These are phyloP conservation scores for Fusarium azukiicola DNA, from an alignment of 2,329 filamentous ascomycete species.

Conservation along the genomic window DNA sequence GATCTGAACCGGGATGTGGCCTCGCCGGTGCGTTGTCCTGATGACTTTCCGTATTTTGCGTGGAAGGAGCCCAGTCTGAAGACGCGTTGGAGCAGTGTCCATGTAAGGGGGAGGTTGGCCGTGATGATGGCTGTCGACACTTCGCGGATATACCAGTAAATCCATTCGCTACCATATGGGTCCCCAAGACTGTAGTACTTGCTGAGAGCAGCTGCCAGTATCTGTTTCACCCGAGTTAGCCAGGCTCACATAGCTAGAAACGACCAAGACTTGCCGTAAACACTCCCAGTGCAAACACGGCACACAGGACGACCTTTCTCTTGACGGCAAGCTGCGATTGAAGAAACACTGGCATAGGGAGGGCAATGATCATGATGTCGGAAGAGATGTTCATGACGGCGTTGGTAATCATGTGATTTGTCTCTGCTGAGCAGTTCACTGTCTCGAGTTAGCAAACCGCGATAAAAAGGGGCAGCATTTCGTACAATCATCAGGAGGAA, in stretches of 20 bases:
- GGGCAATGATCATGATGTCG: constrained; percentile 77
- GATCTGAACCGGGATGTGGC: constrained; percentile 49
- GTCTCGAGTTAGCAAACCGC: accelerated
- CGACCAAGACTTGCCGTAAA: constrained; percentile 63
- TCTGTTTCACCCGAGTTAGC: constrained; percentile 28
- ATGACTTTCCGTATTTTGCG: constrained; percentile 53
- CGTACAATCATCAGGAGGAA: constrained; percentile 70
- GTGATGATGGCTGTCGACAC: constrained; percentile 69
- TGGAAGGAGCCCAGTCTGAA: constrained; percentile 59
- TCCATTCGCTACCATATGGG: constrained; percentile 64
- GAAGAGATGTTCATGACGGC: constrained; percentile 78
- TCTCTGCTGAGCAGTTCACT: constrained; percentile 71
- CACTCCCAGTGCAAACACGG: constrained; percentile 67
- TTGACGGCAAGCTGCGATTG: constrained; percentile 70
- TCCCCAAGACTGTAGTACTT: constrained; percentile 67
- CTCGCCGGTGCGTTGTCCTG: constrained; percentile 50
- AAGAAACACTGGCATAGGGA: constrained; percentile 75
- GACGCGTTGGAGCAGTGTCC: constrained; percentile 65
- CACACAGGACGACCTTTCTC: constrained; percentile 73
- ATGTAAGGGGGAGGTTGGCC: constrained; percentile 67
- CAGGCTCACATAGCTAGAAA: accelerated
- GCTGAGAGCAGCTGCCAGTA: constrained; percentile 55
- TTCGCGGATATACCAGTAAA: constrained; percentile 70
- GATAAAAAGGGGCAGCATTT: not conserved
- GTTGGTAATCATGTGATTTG: constrained; percentile 78